Conservation (phyloP, 805 yeast genomes). For the Blastobotrys peoriensis region DNA sequence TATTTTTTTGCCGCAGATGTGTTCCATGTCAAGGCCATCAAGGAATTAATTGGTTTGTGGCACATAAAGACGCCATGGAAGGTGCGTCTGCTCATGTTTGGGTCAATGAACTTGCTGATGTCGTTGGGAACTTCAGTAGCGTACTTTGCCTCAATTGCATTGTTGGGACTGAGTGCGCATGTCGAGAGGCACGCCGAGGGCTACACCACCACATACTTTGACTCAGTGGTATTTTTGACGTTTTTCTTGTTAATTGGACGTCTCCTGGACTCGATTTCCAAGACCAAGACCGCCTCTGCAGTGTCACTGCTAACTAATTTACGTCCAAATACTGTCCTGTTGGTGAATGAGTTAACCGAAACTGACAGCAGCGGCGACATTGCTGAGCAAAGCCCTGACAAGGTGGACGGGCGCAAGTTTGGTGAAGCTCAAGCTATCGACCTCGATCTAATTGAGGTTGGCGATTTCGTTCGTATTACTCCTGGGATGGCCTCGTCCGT, state of each 20-base stretch:
- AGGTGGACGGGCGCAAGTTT: slow-evolving; percentile 12
- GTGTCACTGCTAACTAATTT: slow-evolving; percentile 47
- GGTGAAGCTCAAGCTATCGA: slow-evolving; percentile 12
- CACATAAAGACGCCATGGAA: slow-evolving; percentile 46
- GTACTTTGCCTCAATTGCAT: slow-evolving; percentile 59
- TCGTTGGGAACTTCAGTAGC: slow-evolving; percentile 68
- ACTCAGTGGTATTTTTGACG: slow-evolving; percentile 70
- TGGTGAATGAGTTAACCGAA: slow-evolving; percentile 29
- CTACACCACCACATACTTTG: slow-evolving; percentile 63
- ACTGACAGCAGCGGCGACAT: neutral
- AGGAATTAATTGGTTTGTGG: slow-evolving; percentile 57
- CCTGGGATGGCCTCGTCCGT: slow-evolving; percentile 55
- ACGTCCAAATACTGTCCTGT: slow-evolving; percentile 45
- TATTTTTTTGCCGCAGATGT: slow-evolving; percentile 70
- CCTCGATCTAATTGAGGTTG: slow-evolving; percentile 60
- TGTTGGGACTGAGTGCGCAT: slow-evolving; percentile 42
- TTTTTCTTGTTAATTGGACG: slow-evolving; percentile 69
- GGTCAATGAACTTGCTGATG: slow-evolving; percentile 73
- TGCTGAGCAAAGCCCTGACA: slow-evolving; percentile 10
- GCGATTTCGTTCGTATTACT: slow-evolving; percentile 57
- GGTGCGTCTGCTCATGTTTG: slow-evolving; percentile 58
- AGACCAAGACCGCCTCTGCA: slow-evolving; percentile 61
- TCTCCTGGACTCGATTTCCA: slow-evolving; percentile 59
- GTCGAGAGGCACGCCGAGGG: slow-evolving; percentile 11
- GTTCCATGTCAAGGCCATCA: slow-evolving; percentile 61